Evolutionary conservation across 208 protist species (phyloP), one percentile per base, ranked within the genome.

Genomic region (Crithidia sp.): DNA sequence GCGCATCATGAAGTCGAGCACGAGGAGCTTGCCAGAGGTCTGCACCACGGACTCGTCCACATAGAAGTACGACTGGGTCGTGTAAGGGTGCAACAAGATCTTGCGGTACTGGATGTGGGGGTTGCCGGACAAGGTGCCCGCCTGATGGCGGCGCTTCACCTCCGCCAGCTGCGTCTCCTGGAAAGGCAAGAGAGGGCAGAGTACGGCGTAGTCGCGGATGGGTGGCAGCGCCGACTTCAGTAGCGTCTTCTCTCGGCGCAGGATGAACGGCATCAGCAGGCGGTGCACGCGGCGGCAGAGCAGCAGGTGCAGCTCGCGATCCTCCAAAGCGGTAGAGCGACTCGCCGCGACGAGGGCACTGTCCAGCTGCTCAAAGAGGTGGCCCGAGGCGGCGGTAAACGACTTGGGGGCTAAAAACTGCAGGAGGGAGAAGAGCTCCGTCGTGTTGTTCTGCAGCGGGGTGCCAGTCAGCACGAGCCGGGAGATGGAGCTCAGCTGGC

Each of bases 361-460:
- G 44, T 89, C 75, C 12, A 87, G 77, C 62, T 81, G 78, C 45
- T 84, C 71, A n/a, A 86, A 74, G 2, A 89, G 40, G 17, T 78
- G 61, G 7, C 75, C 61, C n/a, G 83, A 47, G 0, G 62, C 41
- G n/a, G 83, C 47, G 0, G 67, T 60, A 44, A 97, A 97, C 37
- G 82, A 67, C 0, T 88, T 47, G n/a, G 86, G 81, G n/a, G 94
- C 87, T 14, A 98, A 60, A 79, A 98, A 98, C 59, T 96, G 89
- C 28, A 99, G 68, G 13, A 99, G 77, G 5, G 87, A 81, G 74
- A 92, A 99, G 7, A 98, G 70, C 84, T 99, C 97, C 59, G 79
- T 76, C 28, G 94, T 86, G 79, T 98, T 97, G 79, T 99, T 99
- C 77, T 99, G 97, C 64, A 98, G 67, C 13, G 96, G 96, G 7